Base-by-base conservation (phyloP, 2,329 filamentous ascomycete genomes). In the Botrytis fragariae region DNA sequence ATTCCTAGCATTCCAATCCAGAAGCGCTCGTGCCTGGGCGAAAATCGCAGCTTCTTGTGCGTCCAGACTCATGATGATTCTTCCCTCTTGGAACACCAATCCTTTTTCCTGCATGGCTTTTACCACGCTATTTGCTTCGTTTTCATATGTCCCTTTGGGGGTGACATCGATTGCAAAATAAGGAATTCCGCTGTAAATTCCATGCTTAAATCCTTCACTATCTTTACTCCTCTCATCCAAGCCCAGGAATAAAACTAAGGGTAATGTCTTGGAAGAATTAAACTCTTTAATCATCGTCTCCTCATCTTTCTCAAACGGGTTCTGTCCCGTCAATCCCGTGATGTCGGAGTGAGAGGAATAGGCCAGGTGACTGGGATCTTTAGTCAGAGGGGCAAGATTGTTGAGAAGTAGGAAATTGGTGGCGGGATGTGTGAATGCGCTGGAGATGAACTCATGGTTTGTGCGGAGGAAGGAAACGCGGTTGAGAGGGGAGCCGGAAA, bases 1-100 rank as follows among this genome's bases (percentile, higher is more conserved):
- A 83, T 97, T 97, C 69, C 95, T 92, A 39, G 87, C 87, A 84
- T 99, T 98, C 96, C 96, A 99, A 84, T 98, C 96, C 51, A 97
- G 86, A 39, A 98, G 86, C 63, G 94, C 92, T 72, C 95, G 91
- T 12, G 94, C 93, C 83, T 97, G 93, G 22, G 94, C 95, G 78
- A 94, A 97, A 63, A 97, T 92, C 68, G 95, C 94, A 74, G 95
- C 96, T 81, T 88, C 85, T 5, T 83, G 82, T 4, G 85, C 84
- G 37, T 82, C 82, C 57, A 87, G 75, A 25, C 81, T 82, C 81
- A 86, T 82, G 75, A 84, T 79, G 77, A 91, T 85, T 74, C 92
- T 85, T 22, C 93, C 90, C 73, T 90, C 86, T 54, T 91, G 87
- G 76, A 97, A 93, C 0, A 85, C 84, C 32, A 91, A 80, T 0